Percentiles rank a stretch among this genome's conserved stretches.
Conservation (phyloP, 2,329 filamentous ascomycete genomes). For the Alternaria brassicicola region DNA sequence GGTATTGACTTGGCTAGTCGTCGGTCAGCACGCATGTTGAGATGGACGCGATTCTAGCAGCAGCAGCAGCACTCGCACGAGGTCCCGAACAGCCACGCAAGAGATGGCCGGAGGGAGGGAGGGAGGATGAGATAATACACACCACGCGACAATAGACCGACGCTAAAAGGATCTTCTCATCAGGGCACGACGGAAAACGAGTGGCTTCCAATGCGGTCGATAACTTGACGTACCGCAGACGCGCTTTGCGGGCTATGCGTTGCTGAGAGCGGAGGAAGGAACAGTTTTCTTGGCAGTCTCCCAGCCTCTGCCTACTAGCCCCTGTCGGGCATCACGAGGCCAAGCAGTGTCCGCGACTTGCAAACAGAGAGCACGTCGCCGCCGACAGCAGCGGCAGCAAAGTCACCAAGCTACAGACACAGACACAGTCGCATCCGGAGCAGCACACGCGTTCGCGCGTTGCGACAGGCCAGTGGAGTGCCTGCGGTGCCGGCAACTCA, state of each 20-base stretch:
- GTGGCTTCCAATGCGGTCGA: slow-evolving; percentile 37
- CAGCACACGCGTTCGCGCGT: slow-evolving; percentile 31
- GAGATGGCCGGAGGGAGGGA: slow-evolving; percentile 16
- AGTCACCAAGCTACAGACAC: neutral
- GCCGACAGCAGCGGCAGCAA: slow-evolving; percentile 6
- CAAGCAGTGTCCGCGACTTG: slow-evolving; percentile 17
- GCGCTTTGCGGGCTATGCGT: slow-evolving; percentile 45
- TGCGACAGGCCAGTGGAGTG: slow-evolving; percentile 44
- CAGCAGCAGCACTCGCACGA: slow-evolving; percentile 23
- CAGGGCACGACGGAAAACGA: slow-evolving; percentile 35
- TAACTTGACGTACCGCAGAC: slow-evolving; percentile 42
- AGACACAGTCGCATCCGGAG: slow-evolving; percentile 6
- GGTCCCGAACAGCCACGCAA: slow-evolving; percentile 23
- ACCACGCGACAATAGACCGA: slow-evolving; percentile 32
- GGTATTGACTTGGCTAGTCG: slow-evolving; percentile 33
- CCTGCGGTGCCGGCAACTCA: slow-evolving; percentile 44
- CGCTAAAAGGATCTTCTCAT: slow-evolving; percentile 37
- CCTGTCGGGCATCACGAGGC: slow-evolving; percentile 25
- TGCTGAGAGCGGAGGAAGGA: slow-evolving; percentile 31
- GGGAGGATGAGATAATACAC: slow-evolving; percentile 20
- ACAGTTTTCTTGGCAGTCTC: slow-evolving; percentile 14
- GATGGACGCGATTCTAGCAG: slow-evolving; percentile 34
- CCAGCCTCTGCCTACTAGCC: slow-evolving; percentile 16
- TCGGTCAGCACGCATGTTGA: slow-evolving; percentile 41
- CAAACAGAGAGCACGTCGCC: slow-evolving; percentile 14